These are phyloP conservation scores for Dendrobium officinale DNA, from an alignment of 106 monocot genomes.

Conservation along the genomic window DNA sequence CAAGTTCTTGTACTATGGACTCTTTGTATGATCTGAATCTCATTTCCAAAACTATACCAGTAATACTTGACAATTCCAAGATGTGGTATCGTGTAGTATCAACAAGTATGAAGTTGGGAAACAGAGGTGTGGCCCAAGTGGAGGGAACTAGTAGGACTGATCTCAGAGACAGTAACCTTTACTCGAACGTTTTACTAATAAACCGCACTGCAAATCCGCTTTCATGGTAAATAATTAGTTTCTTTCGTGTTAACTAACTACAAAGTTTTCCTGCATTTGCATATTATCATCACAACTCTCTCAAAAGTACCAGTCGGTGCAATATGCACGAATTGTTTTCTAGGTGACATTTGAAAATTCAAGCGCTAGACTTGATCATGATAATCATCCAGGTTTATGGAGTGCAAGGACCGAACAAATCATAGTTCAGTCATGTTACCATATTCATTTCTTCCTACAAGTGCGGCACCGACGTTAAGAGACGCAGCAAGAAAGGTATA, in stretches of 20 bases:
- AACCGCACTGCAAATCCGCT: constrained; percentile 92
- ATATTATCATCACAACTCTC: background rate
- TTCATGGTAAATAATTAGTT: constrained; percentile 58
- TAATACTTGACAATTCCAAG: constrained; percentile 84
- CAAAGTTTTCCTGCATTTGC: background rate
- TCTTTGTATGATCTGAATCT: constrained; percentile 87
- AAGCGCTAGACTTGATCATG: constrained; percentile 37
- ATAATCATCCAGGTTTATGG: constrained; percentile 89
- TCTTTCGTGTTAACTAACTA: background rate
- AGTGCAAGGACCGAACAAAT: constrained; percentile 90
- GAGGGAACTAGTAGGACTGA: constrained; percentile 47
- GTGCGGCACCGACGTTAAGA: constrained; percentile 63
- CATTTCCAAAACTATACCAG: constrained; percentile 68
- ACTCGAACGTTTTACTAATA: constrained; percentile 67
- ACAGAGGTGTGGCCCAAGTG: constrained; percentile 43
- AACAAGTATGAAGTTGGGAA: constrained; percentile 59
- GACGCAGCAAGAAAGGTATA: constrained; percentile 67
- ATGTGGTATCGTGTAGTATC: constrained; percentile 66
- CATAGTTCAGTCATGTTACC: constrained; percentile 67
- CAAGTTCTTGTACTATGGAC: constrained; percentile 87
- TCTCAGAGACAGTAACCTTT: constrained; percentile 42
- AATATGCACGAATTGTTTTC: background rate
- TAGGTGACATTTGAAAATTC: constrained; percentile 2
- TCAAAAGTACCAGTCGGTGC: background rate
- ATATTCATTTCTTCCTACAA: constrained; percentile 81